phyloP scores from a whole-genome alignment of 1,139 yeast species.

The Kurtzmaniella quercitrusa region DNA sequence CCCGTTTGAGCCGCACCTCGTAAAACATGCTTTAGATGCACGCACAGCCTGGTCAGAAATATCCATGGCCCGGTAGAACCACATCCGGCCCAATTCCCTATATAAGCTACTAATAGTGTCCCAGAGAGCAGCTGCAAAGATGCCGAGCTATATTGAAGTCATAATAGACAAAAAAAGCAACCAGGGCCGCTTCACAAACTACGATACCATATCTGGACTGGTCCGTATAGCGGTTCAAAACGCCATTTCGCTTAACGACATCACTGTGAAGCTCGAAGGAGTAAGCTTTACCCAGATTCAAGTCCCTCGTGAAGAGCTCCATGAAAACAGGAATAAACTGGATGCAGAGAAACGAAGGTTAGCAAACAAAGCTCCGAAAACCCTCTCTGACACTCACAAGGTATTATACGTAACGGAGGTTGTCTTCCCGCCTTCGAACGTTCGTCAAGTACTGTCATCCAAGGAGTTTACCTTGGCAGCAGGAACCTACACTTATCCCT shows the following conservation, averaged over 20 bases:
- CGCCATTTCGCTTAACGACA: conserved; percentile 46
- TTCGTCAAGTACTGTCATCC: conserved; percentile 42
- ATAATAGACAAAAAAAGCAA: not conserved
- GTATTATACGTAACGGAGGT: conserved; percentile 51
- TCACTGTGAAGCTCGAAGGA: conserved; percentile 61
- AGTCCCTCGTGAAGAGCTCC: conserved; percentile 17
- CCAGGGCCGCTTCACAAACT: conserved; percentile 45
- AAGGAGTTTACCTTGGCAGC: conserved; percentile 58
- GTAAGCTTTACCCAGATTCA: conserved; percentile 37
- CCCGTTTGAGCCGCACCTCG: too few relatives aligned
- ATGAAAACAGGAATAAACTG: conserved; percentile 1
- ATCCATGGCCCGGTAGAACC: not conserved
- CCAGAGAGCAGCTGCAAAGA: not conserved
- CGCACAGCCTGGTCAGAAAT: not conserved
- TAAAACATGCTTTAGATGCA: not conserved
- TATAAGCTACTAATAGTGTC: too few relatives aligned
- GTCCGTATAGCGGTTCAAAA: conserved; percentile 41
- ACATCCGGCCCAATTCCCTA: too few relatives aligned
- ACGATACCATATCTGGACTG: conserved; percentile 47
- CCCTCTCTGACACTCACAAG: conserved; percentile 46
- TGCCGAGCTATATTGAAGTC: not conserved
- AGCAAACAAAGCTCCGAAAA: conserved; percentile 16
- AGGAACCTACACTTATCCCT: conserved; percentile 57
- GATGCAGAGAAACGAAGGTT: conserved; percentile 10
- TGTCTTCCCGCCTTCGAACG: conserved; percentile 60